Evolutionary conservation across 1,284 basidiomycete species (phyloP), one percentile per base, ranked within the genome.

Genomic region (Tylopilus sp.): DNA sequence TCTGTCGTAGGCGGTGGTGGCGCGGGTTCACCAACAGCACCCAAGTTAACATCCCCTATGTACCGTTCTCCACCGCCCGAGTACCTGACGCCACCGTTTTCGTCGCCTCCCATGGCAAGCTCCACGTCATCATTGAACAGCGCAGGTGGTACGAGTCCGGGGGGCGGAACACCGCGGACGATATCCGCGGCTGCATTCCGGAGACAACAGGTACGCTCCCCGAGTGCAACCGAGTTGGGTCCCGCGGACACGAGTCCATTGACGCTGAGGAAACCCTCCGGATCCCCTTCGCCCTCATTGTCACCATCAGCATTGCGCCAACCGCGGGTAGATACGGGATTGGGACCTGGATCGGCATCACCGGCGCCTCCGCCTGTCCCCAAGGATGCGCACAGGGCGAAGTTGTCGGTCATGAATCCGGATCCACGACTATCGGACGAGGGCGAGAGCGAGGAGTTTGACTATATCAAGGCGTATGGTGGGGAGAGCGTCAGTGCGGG

Each of bases 131-230:
- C 72, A 2, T 60, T 70, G 55, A 48, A 60, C 29, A 47, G 58
- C n/a, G 21, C n/a, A 3, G 44, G 53, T 21, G 54, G 49, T 15
- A 3, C n/a, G 24, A 63, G 40, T 29, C 51, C 54, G 12, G 46
- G 44, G 15, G 46, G 43, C 6, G 52, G 52, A 8, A 45, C 47
- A 1, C 60, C 60, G 14, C 75, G 82, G 31, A 89, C 79, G 37
- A 88, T 89, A 50, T 80, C 84, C 1, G 86, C 85, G 0, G 83
- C 85, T 8, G 86, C 85, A 20, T 89, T 89, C 69, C 78, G 78
- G 61, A 72, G 83, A n/a, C 77, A 73, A 6, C 69, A 72, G 39
- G 68, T 66, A 7, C 73, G 76, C 42, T 67, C 66, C 35, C 60
- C 66, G 24, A 61, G 55, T 33, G 60, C 35, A 24, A 8, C 53